Percentiles rank a stretch among this genome's conserved stretches.
Conservation (phyloP, 331 rosid genomes). For the Rosa hybrid region DNA sequence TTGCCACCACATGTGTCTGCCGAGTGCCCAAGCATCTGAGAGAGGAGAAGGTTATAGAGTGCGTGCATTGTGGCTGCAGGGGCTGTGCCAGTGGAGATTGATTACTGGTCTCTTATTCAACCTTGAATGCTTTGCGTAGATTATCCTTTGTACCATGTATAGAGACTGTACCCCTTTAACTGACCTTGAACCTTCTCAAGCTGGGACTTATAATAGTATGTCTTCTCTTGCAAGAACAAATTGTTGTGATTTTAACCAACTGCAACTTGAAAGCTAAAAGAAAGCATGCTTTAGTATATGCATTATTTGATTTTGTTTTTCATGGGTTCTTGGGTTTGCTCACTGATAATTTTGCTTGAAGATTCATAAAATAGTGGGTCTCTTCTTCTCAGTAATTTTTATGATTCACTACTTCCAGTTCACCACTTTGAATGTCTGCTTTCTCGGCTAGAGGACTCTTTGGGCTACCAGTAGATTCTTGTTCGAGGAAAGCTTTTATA, state of each 20-base stretch:
- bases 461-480: not conserved
- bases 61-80: slow-evolving; percentile 86
- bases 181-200: not conserved
- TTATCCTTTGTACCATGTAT: not conserved
- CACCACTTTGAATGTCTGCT: not conserved
- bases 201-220: not conserved
- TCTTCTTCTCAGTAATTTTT: not conserved
- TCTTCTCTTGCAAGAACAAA: slow-evolving; percentile 11
- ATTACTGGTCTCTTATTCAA: slow-evolving; percentile 20
- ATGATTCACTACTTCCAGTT: not conserved
- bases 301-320: not conserved
- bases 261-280: not conserved
- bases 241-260: slow-evolving; percentile 10
- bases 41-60: slow-evolving; percentile 87
- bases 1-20: slow-evolving; percentile 88
- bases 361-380: not conserved
- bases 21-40: slow-evolving; percentile 88
- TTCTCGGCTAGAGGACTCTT: not conserved
- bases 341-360: not conserved
- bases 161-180: not conserved
- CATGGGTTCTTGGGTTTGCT: not conserved
- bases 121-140: slow-evolving; percentile 5
- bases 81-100: slow-evolving; percentile 95
- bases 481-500: not conserved
- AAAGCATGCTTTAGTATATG: not conserved